Conservation (phyloP, 1,139 yeast genomes). For the Yamadazyma buinensis region DNA sequence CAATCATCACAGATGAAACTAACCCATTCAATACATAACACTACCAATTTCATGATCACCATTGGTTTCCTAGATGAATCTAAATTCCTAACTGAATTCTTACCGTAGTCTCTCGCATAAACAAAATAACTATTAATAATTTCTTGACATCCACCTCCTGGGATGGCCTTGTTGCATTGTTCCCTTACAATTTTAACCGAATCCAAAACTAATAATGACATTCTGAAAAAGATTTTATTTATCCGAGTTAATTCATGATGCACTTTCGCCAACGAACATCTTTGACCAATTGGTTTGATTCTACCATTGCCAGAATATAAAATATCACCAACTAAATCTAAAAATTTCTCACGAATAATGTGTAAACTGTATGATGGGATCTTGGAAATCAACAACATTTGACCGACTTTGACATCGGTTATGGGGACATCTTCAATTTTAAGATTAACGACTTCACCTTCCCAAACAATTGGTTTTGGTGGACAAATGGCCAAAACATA, state of each 20-base stretch:
- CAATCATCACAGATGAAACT: slow-evolving; percentile 93
- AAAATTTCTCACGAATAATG: slow-evolving; percentile 38
- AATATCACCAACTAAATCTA: slow-evolving; percentile 52
- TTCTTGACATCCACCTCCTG: slow-evolving; percentile 66
- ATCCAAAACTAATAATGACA: slow-evolving; percentile 65
- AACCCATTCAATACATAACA: slow-evolving; percentile 85
- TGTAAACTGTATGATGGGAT: slow-evolving; percentile 37
- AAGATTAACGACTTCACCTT: slow-evolving; percentile 68
- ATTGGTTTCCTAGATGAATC: slow-evolving; percentile 66
- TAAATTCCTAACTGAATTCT: slow-evolving; percentile 61
- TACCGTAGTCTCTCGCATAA: slow-evolving; percentile 82
- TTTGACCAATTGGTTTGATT: slow-evolving; percentile 47
- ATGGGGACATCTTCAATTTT: slow-evolving; percentile 45
- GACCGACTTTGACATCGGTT: slow-evolving; percentile 59
- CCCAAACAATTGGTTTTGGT: slow-evolving; percentile 87
- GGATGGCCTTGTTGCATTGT: slow-evolving; percentile 32
- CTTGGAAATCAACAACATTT: slow-evolving; percentile 61
- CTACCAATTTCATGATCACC: slow-evolving; percentile 69
- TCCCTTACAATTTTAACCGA: slow-evolving; percentile 55
- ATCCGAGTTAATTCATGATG: slow-evolving; percentile 70
- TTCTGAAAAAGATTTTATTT: slow-evolving; percentile 64
- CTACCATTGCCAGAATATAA: slow-evolving; percentile 38
- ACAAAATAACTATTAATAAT: slow-evolving; percentile 72
- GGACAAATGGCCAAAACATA: slow-evolving; percentile 77
- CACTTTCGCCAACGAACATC: slow-evolving; percentile 71